Base-by-base conservation (phyloP, 2,329 filamentous ascomycete species). In the Trichoderma asperellum region DNA sequence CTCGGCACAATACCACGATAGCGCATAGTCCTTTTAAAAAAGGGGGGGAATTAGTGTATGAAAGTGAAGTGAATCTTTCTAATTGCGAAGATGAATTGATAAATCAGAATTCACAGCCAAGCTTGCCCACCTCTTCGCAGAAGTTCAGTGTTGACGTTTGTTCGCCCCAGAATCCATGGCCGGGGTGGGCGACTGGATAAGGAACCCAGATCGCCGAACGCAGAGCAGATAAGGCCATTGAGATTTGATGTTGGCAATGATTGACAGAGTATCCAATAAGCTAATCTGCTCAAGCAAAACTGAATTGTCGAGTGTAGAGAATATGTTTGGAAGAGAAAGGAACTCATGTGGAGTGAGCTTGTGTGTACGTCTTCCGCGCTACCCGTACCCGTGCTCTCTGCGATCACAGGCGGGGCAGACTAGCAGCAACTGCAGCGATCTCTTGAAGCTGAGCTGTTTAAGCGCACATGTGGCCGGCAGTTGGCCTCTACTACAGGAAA, bases 61-160 rank as follows among this genome's bases (percentile, higher is more conserved):
- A 43, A 5, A n/a, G 2, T 43, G 18, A n/a, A 3, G 3, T 43
- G 6, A 43, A 7, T 10, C 18, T 43, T 43, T 10, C 16, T 8
- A 43, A 8, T 7, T 8, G 6, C 8, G 18, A 10, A 10, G 0
- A n/a, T 8, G 3, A 10, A 3, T 43, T 3, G 8, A 43, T 2
- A 43, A 4, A 1, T n/a, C 40, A 43, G 18, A 53, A 18, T 37
- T 6, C 7, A 24, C 3, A 64, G 24, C 8, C 53, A 71, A 78
- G 29, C 14, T n/a, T n/a, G 62, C 71, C 71, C 78, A 89, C 90
- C 84, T 93, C 92, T 84, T 94, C 92, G 76, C 92, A 94, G 86
- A 92, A 94, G 77, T 94, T 92, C 56, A 93, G 76, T 0, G 91
- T 93, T 10, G 89, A 89, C 1, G 91, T 93, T 68, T 91, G 88